Evolutionary conservation across 169 alveolate genomes (phyloP).

Genomic region (Plasmodium cynomolgi): DNA sequence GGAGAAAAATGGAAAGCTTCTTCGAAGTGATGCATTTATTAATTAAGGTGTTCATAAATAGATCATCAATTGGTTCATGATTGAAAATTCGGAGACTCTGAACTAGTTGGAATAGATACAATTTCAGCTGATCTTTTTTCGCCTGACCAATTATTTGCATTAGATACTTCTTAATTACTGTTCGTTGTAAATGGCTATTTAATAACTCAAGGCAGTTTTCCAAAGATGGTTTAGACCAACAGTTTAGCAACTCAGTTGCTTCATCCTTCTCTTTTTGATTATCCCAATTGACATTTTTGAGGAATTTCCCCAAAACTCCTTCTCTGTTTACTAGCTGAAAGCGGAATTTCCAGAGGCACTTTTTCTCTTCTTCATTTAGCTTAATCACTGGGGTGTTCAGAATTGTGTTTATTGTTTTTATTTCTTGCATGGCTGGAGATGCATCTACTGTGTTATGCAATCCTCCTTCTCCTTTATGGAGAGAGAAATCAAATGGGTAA

Average conservation of each 20-base stretch:
- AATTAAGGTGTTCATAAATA: conserved; percentile 60
- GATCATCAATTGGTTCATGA: conserved; percentile 20
- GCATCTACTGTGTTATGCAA: neutral
- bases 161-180: conserved; percentile 39
- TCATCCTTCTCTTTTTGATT: conserved; percentile 48
- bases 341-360: conserved; percentile 76
- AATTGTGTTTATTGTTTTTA: conserved; percentile 41
- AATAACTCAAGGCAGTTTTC: conserved; percentile 78
- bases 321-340: conserved; percentile 59
- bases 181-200: conserved; percentile 58
- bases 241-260: conserved; percentile 36
- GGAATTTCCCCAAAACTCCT: conserved; percentile 73
- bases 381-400: conserved; percentile 25
- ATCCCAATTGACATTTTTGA: conserved; percentile 78
- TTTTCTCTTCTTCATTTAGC: conserved; percentile 72
- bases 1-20: conserved; percentile 46
- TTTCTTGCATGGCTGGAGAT: conserved; percentile 51
- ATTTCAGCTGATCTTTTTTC: conserved; percentile 41
- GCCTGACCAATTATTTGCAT: conserved; percentile 36
- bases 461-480: neutral
- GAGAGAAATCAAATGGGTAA: conserved; percentile 59
- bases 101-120: conserved; percentile 55
- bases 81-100: conserved; percentile 49
- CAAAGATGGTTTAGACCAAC: conserved; percentile 75
- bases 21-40: conserved; percentile 36